Conservation (phyloP, 2,329 filamentous ascomycete genomes). For the Fusarium subglutinans region DNA sequence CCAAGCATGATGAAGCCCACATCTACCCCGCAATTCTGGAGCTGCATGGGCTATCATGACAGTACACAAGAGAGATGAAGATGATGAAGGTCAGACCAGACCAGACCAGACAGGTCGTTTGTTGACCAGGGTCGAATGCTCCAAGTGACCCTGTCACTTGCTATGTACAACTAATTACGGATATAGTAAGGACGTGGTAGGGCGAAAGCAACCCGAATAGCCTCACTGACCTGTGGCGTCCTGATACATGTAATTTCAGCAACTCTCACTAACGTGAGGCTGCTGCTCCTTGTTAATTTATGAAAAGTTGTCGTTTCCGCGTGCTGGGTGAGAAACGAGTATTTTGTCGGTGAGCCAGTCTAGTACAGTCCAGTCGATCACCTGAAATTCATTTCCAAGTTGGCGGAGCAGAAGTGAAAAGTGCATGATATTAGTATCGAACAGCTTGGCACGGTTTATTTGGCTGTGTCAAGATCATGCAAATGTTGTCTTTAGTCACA, state of each 20-base stretch:
- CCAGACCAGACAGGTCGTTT: background rate
- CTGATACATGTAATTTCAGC: background rate
- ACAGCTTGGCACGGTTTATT: constrained; percentile 30
- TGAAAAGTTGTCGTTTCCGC: background rate
- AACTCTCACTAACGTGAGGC: background rate
- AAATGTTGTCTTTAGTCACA: constrained; percentile 40
- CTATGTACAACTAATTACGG: background rate
- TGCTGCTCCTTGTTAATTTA: background rate
- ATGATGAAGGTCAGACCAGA: background rate
- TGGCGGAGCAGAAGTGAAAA: constrained; percentile 17
- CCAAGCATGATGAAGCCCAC: constrained; percentile 7
- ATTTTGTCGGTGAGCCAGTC: constrained; percentile 28
- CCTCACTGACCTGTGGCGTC: background rate
- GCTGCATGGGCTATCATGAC: constrained; percentile 25
- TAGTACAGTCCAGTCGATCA: background rate
- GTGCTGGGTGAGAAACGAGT: background rate
- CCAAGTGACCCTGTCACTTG: background rate
- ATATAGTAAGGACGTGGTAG: background rate
- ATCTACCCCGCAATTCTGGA: constrained; percentile 38
- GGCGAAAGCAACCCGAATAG: background rate
- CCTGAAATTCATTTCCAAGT: constrained; percentile 7
- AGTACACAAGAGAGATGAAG: constrained; percentile 20
- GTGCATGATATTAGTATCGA: constrained; percentile 30
- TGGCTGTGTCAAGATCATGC: constrained; percentile 43
- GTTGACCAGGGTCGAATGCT: constrained; percentile 10